These are phyloP conservation scores for Aegilops longissima DNA, from an alignment of 176 grass and related monocot species.

Conservation along the genomic window DNA sequence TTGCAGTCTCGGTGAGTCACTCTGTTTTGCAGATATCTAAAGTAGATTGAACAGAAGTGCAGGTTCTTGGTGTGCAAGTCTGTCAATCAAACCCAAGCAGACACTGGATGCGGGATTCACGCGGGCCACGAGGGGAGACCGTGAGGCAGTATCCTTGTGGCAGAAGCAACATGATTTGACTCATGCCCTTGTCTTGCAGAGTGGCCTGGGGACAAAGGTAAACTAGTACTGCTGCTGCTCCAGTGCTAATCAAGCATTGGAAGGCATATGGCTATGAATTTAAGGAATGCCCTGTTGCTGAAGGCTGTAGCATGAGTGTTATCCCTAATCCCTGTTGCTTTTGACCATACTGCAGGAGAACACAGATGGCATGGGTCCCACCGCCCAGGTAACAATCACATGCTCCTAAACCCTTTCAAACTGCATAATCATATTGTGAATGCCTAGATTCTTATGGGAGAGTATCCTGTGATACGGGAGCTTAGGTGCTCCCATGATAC, in stretches of 20 bases:
- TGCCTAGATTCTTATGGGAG: too few relatives aligned
- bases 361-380: neutral
- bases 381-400: neutral
- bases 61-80: neutral
- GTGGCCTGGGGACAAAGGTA: constrained; percentile 19
- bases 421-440: neutral
- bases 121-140: neutral
- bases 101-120: constrained; percentile 17
- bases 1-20: neutral
- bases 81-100: neutral
- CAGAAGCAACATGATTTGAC: constrained; percentile 33
- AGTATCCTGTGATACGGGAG: too few relatives aligned
- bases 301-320: neutral
- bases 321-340: neutral
- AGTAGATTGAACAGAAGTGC: neutral
- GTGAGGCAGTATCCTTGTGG: neutral
- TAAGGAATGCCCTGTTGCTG: neutral
- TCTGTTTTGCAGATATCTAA: neutral
- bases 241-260: constrained; percentile 19
- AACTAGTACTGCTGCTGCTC: neutral
- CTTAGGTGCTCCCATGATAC: too few relatives aligned
- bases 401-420: neutral
- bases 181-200: constrained; percentile 18
- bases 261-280: constrained; percentile 2
- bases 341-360: constrained; percentile 3